Percentiles rank a stretch among this genome's conserved stretches.
These are phyloP conservation scores for Arabidopsis arenosa DNA, from an alignment of 345 rosid genomes.

Conservation along the genomic window DNA sequence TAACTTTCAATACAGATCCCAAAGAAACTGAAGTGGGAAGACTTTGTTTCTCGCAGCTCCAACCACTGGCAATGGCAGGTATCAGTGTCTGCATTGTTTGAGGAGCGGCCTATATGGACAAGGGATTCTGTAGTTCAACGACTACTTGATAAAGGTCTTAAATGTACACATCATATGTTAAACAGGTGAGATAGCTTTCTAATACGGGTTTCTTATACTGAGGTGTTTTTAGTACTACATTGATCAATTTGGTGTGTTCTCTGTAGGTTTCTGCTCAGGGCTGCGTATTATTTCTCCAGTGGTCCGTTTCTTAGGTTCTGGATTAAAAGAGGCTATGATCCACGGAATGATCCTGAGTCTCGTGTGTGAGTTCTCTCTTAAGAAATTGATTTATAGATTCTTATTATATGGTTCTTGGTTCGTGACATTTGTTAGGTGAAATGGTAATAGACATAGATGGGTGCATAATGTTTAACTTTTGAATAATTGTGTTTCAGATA, in stretches of 20 bases:
- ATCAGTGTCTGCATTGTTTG: slow-evolving; percentile 79
- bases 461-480: slow-evolving; percentile 2
- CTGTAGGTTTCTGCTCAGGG: slow-evolving; percentile 76
- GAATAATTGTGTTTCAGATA: slow-evolving; percentile 59
- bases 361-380: slow-evolving; percentile 69
- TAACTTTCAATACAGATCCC: slow-evolving; percentile 85
- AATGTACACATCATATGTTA: slow-evolving; percentile 62
- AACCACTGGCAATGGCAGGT: slow-evolving; percentile 77
- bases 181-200: slow-evolving; percentile 61
- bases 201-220: neutral
- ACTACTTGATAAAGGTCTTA: slow-evolving; percentile 69
- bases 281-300: slow-evolving; percentile 87
- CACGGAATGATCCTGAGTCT: slow-evolving; percentile 93
- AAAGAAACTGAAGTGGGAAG: slow-evolving; percentile 77
- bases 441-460: neutral
- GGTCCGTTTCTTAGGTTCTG: slow-evolving; percentile 95
- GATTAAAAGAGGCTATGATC: slow-evolving; percentile 98
- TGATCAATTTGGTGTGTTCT: slow-evolving; percentile 16
- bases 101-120: slow-evolving; percentile 90
- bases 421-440: slow-evolving; percentile 6
- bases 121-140: slow-evolving; percentile 71
- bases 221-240: slow-evolving; percentile 8
- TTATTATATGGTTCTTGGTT: neutral
- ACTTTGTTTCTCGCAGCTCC: slow-evolving; percentile 54
- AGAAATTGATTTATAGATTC: neutral